phyloP scores from a whole-genome alignment of 2,329 filamentous ascomycete species.

The Monosporascus ibericus region DNA sequence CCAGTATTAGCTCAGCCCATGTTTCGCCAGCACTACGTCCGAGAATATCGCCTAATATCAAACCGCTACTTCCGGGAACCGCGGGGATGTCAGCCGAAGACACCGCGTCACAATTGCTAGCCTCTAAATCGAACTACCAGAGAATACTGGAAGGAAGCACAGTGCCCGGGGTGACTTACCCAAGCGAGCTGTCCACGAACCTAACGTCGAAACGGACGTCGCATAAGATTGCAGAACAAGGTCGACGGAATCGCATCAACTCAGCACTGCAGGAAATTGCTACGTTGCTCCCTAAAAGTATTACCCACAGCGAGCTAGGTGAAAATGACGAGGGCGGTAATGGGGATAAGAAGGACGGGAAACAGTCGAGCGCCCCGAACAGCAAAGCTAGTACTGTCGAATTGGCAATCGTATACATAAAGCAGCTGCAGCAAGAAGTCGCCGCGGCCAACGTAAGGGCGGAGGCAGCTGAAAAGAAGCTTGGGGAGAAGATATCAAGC shows the following conservation, averaged over 20 bases:
- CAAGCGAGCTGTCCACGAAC: constrained; percentile 85
- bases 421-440: constrained; percentile 69
- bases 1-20: constrained; percentile 66
- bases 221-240: constrained; percentile 97
- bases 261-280: constrained; percentile 89
- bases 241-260: constrained; percentile 91
- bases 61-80: constrained; percentile 69
- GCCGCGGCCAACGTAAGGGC: constrained; percentile 58
- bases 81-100: constrained; percentile 50
- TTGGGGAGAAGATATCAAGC: constrained; percentile 27
- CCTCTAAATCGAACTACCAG: constrained; percentile 96
- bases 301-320: constrained; percentile 36
- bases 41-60: constrained; percentile 89
- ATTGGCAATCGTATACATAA: constrained; percentile 92
- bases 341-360: constrained; percentile 35
- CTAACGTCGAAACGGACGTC: constrained; percentile 94
- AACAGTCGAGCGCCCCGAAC: constrained; percentile 51
- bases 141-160: constrained; percentile 92
- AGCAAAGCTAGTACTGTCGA: constrained; percentile 99
- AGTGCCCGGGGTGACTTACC: constrained; percentile 84
- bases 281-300: constrained; percentile 64
- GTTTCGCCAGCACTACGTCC: constrained; percentile 82
- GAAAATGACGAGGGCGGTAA: constrained; percentile 38
- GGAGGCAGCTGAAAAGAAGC: constrained; percentile 57
- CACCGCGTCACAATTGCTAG: constrained; percentile 67